Percentiles rank a stretch among this genome's conserved stretches.
Evolutionary conservation across 2,329 filamentous ascomycete genomes (phyloP).

Genomic region (Colletotrichum scovillei): DNA sequence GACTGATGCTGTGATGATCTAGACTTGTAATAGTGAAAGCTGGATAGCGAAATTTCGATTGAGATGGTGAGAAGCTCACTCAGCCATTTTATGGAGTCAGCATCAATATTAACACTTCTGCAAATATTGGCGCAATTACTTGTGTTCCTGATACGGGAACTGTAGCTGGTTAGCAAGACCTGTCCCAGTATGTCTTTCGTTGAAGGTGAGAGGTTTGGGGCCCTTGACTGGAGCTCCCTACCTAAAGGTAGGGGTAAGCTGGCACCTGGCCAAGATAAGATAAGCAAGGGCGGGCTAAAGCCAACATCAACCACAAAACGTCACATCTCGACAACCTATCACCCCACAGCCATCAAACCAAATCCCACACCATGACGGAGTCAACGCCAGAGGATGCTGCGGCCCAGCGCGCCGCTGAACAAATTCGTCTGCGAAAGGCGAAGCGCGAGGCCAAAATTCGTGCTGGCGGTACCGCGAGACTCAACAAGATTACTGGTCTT

Average conservation of each 20-base stretch:
- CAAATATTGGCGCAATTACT: background rate
- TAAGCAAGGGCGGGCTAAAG: constrained; percentile 22
- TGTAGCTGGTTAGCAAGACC: background rate
- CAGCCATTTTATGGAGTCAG: background rate
- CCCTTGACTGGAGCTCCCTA: background rate
- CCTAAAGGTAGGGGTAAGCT: background rate
- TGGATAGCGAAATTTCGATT: background rate
- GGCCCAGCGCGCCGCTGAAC: constrained; percentile 66
- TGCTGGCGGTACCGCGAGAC: constrained; percentile 74
- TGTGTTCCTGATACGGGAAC: too few relatives aligned
- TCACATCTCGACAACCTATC: constrained; percentile 16
- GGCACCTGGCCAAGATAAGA: constrained; percentile 31
- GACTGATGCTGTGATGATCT: background rate
- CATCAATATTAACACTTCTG: background rate
- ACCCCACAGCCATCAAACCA: constrained; percentile 15
- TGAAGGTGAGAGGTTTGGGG: too few relatives aligned
- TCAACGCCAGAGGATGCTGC: constrained; percentile 58
- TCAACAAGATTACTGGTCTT: constrained; percentile 81
- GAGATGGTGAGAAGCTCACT: background rate
- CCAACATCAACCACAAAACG: constrained; percentile 30
- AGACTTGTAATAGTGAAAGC: background rate
- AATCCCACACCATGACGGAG: constrained; percentile 52
- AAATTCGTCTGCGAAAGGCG: constrained; percentile 82
- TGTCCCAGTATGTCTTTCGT: too few relatives aligned
- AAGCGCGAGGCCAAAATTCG: constrained; percentile 83